These are phyloP conservation scores for Alternaria gansuensis DNA, from an alignment of 2,329 filamentous ascomycete genomes.

Conservation along the genomic window DNA sequence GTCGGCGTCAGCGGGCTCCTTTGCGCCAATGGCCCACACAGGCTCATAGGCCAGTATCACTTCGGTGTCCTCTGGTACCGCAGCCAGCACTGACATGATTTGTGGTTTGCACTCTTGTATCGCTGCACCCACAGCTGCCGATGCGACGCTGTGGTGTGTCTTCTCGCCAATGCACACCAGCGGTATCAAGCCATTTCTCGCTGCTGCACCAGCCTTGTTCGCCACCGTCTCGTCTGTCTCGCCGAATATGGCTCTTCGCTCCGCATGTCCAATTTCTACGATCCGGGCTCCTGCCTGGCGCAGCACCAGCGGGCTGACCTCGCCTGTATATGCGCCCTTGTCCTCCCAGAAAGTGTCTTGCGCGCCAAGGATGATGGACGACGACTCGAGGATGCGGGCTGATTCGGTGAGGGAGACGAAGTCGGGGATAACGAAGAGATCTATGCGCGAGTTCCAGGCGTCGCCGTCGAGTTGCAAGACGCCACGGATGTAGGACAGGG, in stretches of 20 bases:
- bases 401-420: conserved; percentile 72
- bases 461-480: conserved; percentile 61
- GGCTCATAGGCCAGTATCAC: conserved; percentile 86
- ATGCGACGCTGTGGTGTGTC: conserved; percentile 57
- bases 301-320: conserved; percentile 75
- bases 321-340: conserved; percentile 77
- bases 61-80: conserved; percentile 69
- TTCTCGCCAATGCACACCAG: conserved; percentile 83
- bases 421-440: conserved; percentile 82
- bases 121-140: conserved; percentile 65
- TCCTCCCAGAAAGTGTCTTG: conserved; percentile 79
- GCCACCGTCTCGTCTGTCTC: conserved; percentile 76
- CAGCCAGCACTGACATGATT: conserved; percentile 69
- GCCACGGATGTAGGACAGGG: conserved; percentile 59
- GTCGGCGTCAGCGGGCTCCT: conserved; percentile 73
- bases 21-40: conserved; percentile 85
- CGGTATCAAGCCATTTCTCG: conserved; percentile 74
- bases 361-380: conserved; percentile 71
- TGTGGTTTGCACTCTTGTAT: conserved; percentile 73
- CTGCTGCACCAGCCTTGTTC: conserved; percentile 73
- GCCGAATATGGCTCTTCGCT: conserved; percentile 74
- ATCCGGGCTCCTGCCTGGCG: conserved; percentile 73
- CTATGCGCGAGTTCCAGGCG: conserved; percentile 63
- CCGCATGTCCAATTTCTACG: conserved; percentile 83
- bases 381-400: conserved; percentile 59